Percentiles rank a stretch among this genome's conserved stretches.
phyloP scores from a whole-genome alignment of 176 grass and related monocot genomes.

The Canna indica region DNA sequence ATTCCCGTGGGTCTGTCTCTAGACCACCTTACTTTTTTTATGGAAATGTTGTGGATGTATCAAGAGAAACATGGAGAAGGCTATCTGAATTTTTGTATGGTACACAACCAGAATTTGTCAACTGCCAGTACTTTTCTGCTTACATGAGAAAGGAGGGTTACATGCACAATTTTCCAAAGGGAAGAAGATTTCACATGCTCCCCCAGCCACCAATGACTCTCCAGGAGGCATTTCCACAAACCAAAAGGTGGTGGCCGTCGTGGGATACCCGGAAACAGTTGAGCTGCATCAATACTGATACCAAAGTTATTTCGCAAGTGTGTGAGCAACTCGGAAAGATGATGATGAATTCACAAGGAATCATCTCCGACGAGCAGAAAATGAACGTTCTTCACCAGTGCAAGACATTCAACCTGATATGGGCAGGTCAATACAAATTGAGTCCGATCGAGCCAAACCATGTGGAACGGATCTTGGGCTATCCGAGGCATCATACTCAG shows the following conservation, averaged over 20 bases:
- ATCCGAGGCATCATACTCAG: slow-evolving; percentile 48
- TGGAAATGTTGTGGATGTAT: slow-evolving; percentile 56
- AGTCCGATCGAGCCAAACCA: slow-evolving; percentile 43
- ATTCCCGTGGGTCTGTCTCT: slow-evolving; percentile 1
- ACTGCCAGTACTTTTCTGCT: slow-evolving; percentile 58
- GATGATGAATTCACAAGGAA: slow-evolving; percentile 36
- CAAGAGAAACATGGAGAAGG: slow-evolving; percentile 37
- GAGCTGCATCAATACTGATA: slow-evolving; percentile 24
- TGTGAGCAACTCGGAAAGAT: slow-evolving; percentile 45
- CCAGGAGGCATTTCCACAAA: slow-evolving; percentile 44
- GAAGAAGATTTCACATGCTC: slow-evolving; percentile 24
- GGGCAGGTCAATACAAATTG: slow-evolving; percentile 45
- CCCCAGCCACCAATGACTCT: slow-evolving; percentile 53
- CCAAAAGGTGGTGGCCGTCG: slow-evolving; percentile 46
- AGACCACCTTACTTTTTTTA: slow-evolving; percentile 65
- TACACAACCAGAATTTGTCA: slow-evolving; percentile 58
- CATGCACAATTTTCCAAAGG: slow-evolving; percentile 65
- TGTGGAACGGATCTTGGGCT: slow-evolving; percentile 63
- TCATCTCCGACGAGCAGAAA: slow-evolving; percentile 31
- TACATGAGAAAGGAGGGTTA: slow-evolving; percentile 61
- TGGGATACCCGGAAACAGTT: slow-evolving; percentile 68
- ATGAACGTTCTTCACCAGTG: slow-evolving; percentile 44
- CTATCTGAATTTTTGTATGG: slow-evolving; percentile 49
- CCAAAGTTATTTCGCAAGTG: slow-evolving; percentile 9
- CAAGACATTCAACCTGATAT: slow-evolving; percentile 49